Evolutionary conservation across 2,329 filamentous ascomycete genomes (phyloP).

Genomic region (Talaromyces pinophilus): DNA sequence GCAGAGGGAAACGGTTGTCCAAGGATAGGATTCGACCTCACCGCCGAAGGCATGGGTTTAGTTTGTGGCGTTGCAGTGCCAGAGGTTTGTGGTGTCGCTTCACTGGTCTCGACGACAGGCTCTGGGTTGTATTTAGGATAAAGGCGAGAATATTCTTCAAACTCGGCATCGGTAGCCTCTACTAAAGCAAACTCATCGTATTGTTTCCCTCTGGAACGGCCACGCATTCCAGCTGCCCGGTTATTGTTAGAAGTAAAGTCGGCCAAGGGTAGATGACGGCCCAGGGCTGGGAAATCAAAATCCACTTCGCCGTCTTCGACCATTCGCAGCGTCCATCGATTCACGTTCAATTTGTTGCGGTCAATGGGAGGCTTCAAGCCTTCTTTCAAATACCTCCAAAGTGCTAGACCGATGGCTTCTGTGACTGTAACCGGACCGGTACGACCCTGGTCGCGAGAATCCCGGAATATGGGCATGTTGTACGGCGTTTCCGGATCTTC

Average conservation of each 20-base stretch:
- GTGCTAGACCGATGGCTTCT: conserved; percentile 63
- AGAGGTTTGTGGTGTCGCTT: conserved; percentile 30
- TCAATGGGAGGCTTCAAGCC: conserved; percentile 56
- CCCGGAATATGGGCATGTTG: conserved; percentile 59
- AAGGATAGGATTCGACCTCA: conserved; percentile 44
- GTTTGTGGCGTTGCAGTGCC: conserved; percentile 27
- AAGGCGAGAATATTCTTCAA: conserved; percentile 59
- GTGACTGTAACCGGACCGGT: conserved; percentile 56
- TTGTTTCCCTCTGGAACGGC: conserved; percentile 62
- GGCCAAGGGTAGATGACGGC: conserved; percentile 57
- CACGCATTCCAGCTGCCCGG: conserved; percentile 54
- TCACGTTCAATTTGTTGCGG: conserved; percentile 58
- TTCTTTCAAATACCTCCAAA: conserved; percentile 65
- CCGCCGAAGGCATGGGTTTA: conserved; percentile 30
- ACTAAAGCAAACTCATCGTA: conserved; percentile 69
- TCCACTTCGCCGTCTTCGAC: conserved; percentile 68
- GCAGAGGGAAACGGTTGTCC: conserved; percentile 51
- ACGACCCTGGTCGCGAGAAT: conserved; percentile 55
- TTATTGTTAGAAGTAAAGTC: conserved; percentile 71
- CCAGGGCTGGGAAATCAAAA: conserved; percentile 64
- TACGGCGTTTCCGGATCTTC: conserved; percentile 57
- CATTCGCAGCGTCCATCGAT: conserved; percentile 67
- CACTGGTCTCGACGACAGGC: conserved; percentile 33
- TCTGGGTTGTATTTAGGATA: conserved; percentile 54
- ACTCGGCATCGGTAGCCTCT: conserved; percentile 57